Conservation (phyloP, 768 basidiomycete species). For the Suillus sp. region DNA sequence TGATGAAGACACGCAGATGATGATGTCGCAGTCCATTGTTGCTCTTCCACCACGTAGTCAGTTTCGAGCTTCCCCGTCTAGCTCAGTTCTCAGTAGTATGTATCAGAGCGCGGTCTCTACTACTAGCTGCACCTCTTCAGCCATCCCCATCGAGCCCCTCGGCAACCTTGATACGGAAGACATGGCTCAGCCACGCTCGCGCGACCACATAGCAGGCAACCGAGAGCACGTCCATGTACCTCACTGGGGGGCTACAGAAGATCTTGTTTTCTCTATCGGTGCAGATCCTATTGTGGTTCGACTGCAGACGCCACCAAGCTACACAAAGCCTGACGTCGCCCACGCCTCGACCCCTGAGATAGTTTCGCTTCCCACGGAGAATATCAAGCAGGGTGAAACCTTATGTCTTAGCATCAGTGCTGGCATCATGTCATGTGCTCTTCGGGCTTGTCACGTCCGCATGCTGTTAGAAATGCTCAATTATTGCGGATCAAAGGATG, state of each 20-base stretch:
- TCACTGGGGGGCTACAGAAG: conserved; percentile 32
- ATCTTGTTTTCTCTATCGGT: conserved; percentile 62
- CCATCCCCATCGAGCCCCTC: conserved; percentile 5
- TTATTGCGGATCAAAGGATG: conserved; percentile 26
- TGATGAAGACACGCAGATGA: conserved; percentile 63
- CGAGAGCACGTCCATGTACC: conserved; percentile 13
- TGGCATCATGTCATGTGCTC: conserved; percentile 56
- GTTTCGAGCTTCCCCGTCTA: conserved; percentile 41
- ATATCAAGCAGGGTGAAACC: conserved; percentile 29
- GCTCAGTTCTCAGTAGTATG: conserved; percentile 64
- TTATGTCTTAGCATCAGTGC: conserved; percentile 44
- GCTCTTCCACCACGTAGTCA: conserved; percentile 49
- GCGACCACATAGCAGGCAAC: neutral
- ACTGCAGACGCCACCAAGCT: conserved; percentile 48
- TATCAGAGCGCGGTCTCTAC: conserved; percentile 74
- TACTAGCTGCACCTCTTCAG: conserved; percentile 10
- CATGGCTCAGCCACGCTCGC: conserved; percentile 6
- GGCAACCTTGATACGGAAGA: conserved; percentile 4
- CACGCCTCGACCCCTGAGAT: conserved; percentile 12
- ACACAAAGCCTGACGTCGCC: conserved; percentile 15
- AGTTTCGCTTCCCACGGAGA: conserved; percentile 9
- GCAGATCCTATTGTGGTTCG: conserved; percentile 59
- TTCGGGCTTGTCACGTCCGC: conserved; percentile 59
- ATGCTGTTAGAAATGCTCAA: conserved; percentile 47
- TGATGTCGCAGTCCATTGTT: conserved; percentile 78